A percentile compares a stretch with the other conserved stretches of the same genome.
Evolutionary conservation across 495 filamentous ascomycete genomes (phyloP).

Genomic region (Aspergillus carlsbadensis): DNA sequence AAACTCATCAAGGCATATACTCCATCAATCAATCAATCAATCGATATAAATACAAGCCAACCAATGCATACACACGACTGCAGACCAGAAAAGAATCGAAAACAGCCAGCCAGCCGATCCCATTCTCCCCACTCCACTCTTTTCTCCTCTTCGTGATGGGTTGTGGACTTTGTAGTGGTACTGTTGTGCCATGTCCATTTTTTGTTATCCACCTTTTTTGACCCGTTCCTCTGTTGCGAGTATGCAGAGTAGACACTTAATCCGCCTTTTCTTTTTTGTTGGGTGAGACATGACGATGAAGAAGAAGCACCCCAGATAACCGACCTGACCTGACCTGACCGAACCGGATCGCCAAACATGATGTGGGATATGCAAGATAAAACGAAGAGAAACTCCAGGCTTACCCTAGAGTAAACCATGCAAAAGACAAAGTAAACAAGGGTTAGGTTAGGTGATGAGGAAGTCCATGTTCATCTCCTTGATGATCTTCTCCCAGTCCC

Average conservation of each 20-base stretch:
- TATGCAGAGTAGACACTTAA: neutral
- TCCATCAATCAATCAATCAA: conserved; percentile 15
- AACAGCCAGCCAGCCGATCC: neutral
- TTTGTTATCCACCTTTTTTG: neutral
- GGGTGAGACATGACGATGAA: neutral
- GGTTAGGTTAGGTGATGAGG: conserved; percentile 67
- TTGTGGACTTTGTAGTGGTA: neutral
- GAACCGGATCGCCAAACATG: neutral
- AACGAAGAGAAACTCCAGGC: neutral
- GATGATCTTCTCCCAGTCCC: conserved; percentile 91
- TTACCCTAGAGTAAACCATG: conserved; percentile 1
- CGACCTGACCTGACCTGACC: neutral
- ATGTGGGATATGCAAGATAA: neutral
- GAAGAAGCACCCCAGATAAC: conserved; percentile 1
- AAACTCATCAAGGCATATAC: conserved; percentile 11
- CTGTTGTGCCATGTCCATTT: neutral
- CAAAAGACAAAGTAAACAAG: conserved; percentile 17
- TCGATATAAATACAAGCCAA: conserved; percentile 16
- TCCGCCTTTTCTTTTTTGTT: neutral
- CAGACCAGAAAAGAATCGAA: neutral
- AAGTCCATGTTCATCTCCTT: conserved; percentile 78
- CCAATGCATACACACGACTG: neutral
- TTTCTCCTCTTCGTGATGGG: no score
- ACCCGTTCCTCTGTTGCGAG: neutral
- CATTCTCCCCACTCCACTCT: neutral